Evolutionary conservation across 208 protist genomes (phyloP).

Genomic region (Trypanosoma scelopori): DNA sequence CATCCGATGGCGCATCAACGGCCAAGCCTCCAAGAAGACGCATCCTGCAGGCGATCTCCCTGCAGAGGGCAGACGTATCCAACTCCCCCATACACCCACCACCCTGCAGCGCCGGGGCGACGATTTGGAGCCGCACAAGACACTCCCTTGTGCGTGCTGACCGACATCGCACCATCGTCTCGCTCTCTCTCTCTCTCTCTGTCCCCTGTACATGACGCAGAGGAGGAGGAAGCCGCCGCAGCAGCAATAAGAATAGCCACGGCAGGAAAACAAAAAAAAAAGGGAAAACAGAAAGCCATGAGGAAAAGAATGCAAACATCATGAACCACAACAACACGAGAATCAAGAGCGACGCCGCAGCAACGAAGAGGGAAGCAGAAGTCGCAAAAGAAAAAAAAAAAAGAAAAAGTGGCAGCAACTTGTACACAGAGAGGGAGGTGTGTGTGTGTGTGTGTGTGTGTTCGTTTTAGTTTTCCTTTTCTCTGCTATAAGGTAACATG

Average conservation of each 20-base stretch:
- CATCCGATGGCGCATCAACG: not conserved
- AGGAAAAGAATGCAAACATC: constrained; percentile 12
- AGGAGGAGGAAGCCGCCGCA: not conserved
- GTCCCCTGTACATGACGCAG: not conserved
- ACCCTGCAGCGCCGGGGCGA: not conserved
- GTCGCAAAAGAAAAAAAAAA: constrained; percentile 22
- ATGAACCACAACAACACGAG: constrained; percentile 7
- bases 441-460: too few relatives aligned
- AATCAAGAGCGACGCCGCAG: not conserved
- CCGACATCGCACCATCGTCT: constrained; percentile 2
- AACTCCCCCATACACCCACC: not conserved
- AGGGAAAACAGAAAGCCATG: not conserved
- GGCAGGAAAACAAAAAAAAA: too few relatives aligned
- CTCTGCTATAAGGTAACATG: too few relatives aligned
- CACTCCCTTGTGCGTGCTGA: not conserved
- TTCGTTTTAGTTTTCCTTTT: too few relatives aligned
- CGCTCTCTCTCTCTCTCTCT: not conserved
- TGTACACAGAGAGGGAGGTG: too few relatives aligned
- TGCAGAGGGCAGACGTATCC: constrained; percentile 16
- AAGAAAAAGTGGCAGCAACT: constrained; percentile 11
- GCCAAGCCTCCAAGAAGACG: constrained; percentile 17
- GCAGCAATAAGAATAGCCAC: too few relatives aligned
- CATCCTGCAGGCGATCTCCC: constrained; percentile 10
- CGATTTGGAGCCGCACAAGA: constrained; percentile 7
- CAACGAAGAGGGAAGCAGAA: constrained; percentile 1